A percentile compares a stretch with the other conserved stretches of the same genome.
Evolutionary conservation across 495 filamentous ascomycete species (phyloP).

Genomic region (Astrothelium macrocarpum): DNA sequence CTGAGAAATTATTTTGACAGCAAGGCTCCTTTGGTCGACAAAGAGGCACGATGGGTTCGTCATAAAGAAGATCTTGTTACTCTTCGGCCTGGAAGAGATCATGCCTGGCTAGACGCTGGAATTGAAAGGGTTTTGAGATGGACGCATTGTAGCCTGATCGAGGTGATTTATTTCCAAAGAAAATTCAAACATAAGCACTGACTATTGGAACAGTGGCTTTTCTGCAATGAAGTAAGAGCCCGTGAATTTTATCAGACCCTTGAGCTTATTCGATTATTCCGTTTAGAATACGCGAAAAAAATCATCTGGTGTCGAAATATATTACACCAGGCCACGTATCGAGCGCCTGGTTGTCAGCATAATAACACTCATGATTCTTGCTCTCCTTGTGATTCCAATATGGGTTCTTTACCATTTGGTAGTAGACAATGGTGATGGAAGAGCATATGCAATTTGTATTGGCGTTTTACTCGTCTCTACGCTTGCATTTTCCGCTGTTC

Average conservation of each 20-base stretch:
- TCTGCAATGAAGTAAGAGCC: not conserved
- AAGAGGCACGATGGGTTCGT: slow-evolving; percentile 15
- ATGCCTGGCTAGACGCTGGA: slow-evolving; percentile 19
- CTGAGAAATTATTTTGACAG: slow-evolving; percentile 14
- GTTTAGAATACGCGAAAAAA: not conserved
- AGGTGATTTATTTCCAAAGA: not conserved
- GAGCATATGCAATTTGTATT: slow-evolving; percentile 13
- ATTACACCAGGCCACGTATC: slow-evolving; percentile 12
- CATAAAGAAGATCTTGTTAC: slow-evolving; percentile 24
- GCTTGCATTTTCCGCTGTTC: slow-evolving; percentile 23
- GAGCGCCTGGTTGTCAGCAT: slow-evolving; percentile 12
- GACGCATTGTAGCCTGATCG: not conserved
- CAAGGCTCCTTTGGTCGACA: slow-evolving; percentile 15
- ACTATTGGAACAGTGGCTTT: not conserved
- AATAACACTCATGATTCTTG: slow-evolving; percentile 20
- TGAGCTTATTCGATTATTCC: not conserved
- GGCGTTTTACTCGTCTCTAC: slow-evolving; percentile 27
- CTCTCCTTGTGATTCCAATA: slow-evolving; percentile 22
- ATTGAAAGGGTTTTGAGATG: slow-evolving; percentile 9
- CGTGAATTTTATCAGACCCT: slow-evolving; percentile 9
- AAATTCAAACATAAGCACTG: not conserved
- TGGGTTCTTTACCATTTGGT: slow-evolving; percentile 21
- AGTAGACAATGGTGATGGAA: not conserved
- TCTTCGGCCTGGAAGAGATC: slow-evolving; percentile 20
- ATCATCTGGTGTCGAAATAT: not conserved